Evolutionary conservation across 1,139 yeast genomes (phyloP).

Genomic region (Yamadazyma taylorii): DNA sequence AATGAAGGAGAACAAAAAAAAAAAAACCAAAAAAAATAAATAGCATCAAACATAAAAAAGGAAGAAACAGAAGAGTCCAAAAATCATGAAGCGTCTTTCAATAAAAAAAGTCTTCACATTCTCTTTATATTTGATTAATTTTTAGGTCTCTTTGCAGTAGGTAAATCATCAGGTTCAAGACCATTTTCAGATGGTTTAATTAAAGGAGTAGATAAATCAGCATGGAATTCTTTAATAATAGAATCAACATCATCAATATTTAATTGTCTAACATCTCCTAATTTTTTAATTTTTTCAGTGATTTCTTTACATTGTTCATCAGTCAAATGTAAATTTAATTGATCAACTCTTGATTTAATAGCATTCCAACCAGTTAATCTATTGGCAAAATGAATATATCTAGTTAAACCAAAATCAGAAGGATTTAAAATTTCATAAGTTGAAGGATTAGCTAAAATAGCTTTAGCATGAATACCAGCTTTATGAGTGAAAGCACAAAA

Average conservation of each 20-base stretch:
- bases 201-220: constrained; percentile 30
- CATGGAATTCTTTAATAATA: constrained; percentile 47
- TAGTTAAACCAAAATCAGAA: constrained; percentile 55
- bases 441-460: constrained; percentile 59
- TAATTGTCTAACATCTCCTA: constrained; percentile 55
- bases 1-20: background rate
- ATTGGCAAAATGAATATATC: constrained; percentile 61
- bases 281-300: constrained; percentile 51
- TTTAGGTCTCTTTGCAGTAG: constrained; percentile 11
- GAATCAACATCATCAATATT: constrained; percentile 51
- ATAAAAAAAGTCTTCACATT: background rate
- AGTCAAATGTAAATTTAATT: constrained; percentile 47
- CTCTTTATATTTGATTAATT: background rate
- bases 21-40: too few species aligned
- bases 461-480: constrained; percentile 64
- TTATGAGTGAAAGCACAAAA: constrained; percentile 64
- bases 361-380: constrained; percentile 60
- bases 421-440: constrained; percentile 60
- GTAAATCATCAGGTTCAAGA: constrained; percentile 12
- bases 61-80: background rate
- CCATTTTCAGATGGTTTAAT: constrained; percentile 16
- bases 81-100: background rate
- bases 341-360: constrained; percentile 48
- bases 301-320: constrained; percentile 60
- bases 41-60: constrained; percentile 1